phyloP scores from a whole-genome alignment of 2,329 filamentous ascomycete species.

The Penicillium digitatum region DNA sequence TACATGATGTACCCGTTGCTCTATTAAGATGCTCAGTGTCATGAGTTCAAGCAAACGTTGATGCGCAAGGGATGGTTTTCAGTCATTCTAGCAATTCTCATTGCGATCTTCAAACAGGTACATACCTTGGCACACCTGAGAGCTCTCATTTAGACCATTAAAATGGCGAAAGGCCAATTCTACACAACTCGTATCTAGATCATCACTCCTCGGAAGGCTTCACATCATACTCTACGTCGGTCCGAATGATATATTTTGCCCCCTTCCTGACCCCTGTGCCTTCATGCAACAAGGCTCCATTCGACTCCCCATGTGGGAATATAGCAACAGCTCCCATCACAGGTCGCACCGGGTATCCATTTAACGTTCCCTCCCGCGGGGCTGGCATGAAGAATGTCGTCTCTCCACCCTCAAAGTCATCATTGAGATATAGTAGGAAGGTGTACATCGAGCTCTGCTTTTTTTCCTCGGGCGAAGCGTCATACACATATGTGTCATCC shows the following conservation, averaged over 20 bases:
- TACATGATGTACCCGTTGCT: neutral
- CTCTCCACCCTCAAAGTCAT: constrained; percentile 68
- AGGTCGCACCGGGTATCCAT: constrained; percentile 65
- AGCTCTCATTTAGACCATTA: neutral
- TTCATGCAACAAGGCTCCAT: constrained; percentile 63
- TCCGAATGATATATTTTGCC: constrained; percentile 65
- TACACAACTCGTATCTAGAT: neutral
- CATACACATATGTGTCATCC: constrained; percentile 61
- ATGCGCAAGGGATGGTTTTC: neutral
- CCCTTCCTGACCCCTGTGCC: constrained; percentile 66
- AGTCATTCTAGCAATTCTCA: no score
- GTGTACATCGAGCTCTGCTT: constrained; percentile 67
- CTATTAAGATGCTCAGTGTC: neutral
- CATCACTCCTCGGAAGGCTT: constrained; percentile 18
- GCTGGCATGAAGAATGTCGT: constrained; percentile 68
- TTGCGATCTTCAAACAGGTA: neutral
- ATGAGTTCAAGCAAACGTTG: neutral
- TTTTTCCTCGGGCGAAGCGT: constrained; percentile 56
- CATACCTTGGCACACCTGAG: neutral
- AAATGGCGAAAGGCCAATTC: neutral
- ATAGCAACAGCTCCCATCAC: constrained; percentile 66
- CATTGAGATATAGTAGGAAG: constrained; percentile 66
- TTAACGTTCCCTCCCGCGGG: constrained; percentile 60
- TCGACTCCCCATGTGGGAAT: constrained; percentile 66
- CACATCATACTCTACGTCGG: constrained; percentile 68